Evolutionary conservation across 805 yeast species (phyloP).

Genomic region (Suhomyces sp.): DNA sequence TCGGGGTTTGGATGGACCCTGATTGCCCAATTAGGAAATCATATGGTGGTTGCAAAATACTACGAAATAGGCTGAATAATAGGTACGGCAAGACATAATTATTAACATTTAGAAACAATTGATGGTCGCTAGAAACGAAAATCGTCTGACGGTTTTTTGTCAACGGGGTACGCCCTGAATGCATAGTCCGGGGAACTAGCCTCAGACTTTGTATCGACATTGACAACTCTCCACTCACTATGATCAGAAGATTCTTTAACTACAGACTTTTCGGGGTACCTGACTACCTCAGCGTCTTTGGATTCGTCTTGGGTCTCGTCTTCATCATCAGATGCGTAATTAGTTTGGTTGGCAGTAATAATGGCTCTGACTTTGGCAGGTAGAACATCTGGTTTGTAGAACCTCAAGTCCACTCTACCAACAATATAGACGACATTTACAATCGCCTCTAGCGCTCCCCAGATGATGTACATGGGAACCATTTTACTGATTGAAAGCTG

Average conservation of each 20-base stretch:
- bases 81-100: no score
- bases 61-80: neutral
- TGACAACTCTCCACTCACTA: slow-evolving; percentile 11
- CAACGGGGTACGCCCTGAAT: slow-evolving; percentile 7
- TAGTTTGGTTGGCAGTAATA: slow-evolving; percentile 18
- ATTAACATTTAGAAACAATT: no score
- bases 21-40: neutral
- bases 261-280: neutral
- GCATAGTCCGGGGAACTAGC: neutral
- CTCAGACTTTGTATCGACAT: slow-evolving; percentile 5
- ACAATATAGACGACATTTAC: slow-evolving; percentile 14
- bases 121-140: slow-evolving; percentile 19
- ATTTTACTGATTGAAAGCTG: slow-evolving; percentile 5
- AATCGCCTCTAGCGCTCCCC: slow-evolving; percentile 20
- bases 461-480: slow-evolving; percentile 15
- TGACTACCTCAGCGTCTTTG: neutral
- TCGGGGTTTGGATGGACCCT: neutral
- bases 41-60: neutral
- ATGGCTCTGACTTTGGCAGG: slow-evolving; percentile 16
- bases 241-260: neutral
- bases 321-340: slow-evolving; percentile 29
- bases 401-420: slow-evolving; percentile 20
- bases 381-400: slow-evolving; percentile 21
- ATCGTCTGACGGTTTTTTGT: slow-evolving; percentile 18
- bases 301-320: slow-evolving; percentile 9